Base-by-base conservation (phyloP, 2,329 filamentous ascomycete genomes). In the Thyridium curvatum region DNA sequence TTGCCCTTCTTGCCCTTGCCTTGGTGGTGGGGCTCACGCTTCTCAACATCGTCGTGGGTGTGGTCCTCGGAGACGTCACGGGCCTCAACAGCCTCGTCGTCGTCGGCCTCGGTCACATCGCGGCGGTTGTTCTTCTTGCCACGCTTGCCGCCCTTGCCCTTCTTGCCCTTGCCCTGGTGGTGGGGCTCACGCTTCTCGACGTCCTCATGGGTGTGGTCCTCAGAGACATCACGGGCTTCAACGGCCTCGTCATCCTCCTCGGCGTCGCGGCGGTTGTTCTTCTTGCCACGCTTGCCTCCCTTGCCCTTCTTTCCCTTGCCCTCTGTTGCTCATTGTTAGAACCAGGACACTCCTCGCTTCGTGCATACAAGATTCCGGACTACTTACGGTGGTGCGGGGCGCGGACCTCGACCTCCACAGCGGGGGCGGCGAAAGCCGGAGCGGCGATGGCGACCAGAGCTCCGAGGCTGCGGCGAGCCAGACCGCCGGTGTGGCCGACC, bases 371-470 rank as follows among this genome's bases (percentile, higher is more conserved):
- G n/a, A n/a, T n/a, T n/a, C n/a, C n/a, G n/a, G n/a, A n/a, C n/a
- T n/a, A 26, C 21, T 6, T 26, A 26, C 21, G 21, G 21, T 26
- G 21, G 21, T 26, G 21, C 10, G 6, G 21, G 21, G 21, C 21
- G 21, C 6, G 44, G 8, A 44, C 17, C 14, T 52, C 47, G 8
- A 48, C 28, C 13, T 45, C 40, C 26, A 38, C 12, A 39, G 42
- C 37, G 15, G 52, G 50, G 14, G 49, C 41, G 13, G 50, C 50
- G 38, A 53, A 35, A 13, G 43, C 52, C 2, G 56, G 51, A 31
- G 43, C 49, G 30, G 50, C 50, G 30, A 58, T 47, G 31, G 52
- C 55, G 4, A 58, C 36, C 18, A 57, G 39, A 16, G 53, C 44
- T 12, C 53, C 55, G 21, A 49, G 41, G 37, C 47, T 38, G 30